Evolutionary conservation across 169 alveolate genomes (phyloP).

Genomic region (Amoebophrya sp.): DNA sequence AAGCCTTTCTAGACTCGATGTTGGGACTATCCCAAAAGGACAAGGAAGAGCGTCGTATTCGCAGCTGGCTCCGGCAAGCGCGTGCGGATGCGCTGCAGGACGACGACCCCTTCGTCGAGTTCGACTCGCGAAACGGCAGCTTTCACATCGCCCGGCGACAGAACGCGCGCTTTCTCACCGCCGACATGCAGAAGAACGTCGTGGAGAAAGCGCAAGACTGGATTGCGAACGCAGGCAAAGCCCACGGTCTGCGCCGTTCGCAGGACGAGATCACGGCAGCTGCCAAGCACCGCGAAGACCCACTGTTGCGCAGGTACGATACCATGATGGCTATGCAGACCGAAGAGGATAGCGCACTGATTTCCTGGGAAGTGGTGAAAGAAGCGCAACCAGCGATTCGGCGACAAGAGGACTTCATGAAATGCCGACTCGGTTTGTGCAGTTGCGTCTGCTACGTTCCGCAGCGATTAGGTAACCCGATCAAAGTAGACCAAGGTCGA

Average conservation of each 20-base stretch:
- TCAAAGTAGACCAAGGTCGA: not conserved
- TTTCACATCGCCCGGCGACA: not conserved
- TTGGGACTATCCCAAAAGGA: not conserved
- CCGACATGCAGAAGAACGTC: not conserved
- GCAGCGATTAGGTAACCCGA: not conserved
- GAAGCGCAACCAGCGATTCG: not conserved
- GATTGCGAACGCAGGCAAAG: not conserved
- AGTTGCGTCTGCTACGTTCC: not conserved
- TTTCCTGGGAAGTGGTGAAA: not conserved
- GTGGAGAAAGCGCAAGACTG: not conserved
- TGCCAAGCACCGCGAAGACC: not conserved
- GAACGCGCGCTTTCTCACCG: not conserved
- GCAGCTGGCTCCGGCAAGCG: not conserved
- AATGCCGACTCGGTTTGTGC: not conserved
- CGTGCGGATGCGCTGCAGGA: not conserved
- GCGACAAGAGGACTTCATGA: not conserved
- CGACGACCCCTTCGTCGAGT: slow-evolving; percentile 21
- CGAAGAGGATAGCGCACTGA: not conserved
- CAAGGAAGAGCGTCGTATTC: not conserved
- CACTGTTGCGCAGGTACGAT: not conserved
- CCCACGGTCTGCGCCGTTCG: not conserved
- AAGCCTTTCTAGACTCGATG: not conserved
- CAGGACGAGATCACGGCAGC: not conserved
- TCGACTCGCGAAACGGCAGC: not conserved
- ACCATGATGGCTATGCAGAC: not conserved